A percentile compares a stretch with the other conserved stretches of the same genome.
Conservation (phyloP, 768 basidiomycete genomes). For the Leccinum disarticulatum region DNA sequence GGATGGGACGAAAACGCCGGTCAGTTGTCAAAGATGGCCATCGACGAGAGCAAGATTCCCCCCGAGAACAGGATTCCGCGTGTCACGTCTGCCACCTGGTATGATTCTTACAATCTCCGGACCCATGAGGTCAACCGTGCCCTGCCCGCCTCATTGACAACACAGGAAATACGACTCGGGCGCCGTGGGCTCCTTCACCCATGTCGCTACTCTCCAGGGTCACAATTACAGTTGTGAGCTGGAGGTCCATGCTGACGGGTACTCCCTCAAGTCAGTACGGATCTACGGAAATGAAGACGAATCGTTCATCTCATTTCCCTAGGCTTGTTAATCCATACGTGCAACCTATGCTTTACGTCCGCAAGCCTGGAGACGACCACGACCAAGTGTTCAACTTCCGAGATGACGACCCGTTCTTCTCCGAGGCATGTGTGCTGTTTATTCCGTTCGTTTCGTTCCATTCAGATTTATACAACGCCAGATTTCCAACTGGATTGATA, state of each 20-base stretch:
- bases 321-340: constrained; percentile 94
- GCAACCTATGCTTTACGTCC: constrained; percentile 82
- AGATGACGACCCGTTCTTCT: constrained; percentile 92
- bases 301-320: constrained; percentile 11
- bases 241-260: constrained; percentile 93
- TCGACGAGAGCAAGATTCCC: constrained; percentile 84
- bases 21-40: constrained; percentile 69
- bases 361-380: constrained; percentile 77
- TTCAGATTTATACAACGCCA: constrained; percentile 14
- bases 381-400: constrained; percentile 71
- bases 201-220: constrained; percentile 90
- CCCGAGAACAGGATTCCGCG: constrained; percentile 92
- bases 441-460: not conserved
- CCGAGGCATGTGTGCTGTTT: constrained; percentile 50
- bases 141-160: constrained; percentile 19
- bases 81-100: constrained; percentile 91
- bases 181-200: constrained; percentile 89
- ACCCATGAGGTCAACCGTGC: constrained; percentile 12
- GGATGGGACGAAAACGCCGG: constrained; percentile 94
- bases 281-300: constrained; percentile 7
- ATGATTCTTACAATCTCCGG: constrained; percentile 27
- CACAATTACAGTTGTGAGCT: constrained; percentile 92
- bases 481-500: constrained; percentile 84
- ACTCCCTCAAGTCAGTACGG: constrained; percentile 66
- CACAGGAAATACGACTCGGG: constrained; percentile 92